Base-by-base conservation (phyloP, 331 rosid species). In the Pyracantha coccinea region DNA sequence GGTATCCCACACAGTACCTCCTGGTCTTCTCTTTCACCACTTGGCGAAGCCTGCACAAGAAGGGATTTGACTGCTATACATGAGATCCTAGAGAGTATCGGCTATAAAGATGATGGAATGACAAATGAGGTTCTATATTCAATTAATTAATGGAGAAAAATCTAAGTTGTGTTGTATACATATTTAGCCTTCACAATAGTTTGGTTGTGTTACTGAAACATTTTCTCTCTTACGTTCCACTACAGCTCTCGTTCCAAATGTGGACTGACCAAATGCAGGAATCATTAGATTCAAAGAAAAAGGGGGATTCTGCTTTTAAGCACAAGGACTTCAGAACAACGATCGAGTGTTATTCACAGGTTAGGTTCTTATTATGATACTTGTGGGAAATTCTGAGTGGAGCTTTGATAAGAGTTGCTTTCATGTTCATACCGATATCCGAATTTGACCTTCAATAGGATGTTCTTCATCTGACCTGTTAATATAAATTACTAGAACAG, bases 231-330 rank as follows among this genome's bases (percentile, higher is more conserved):
- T 58, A 12, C 57, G 32, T 75, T 74, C 12, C 29, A 28, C 20
- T 78, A 79, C 92, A 92, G 97, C 83, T 89, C 74, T 89, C 96
- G 3, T 92, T 92, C 81, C 96, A 92, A 74, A 87, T 92, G 89
- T 92, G 93, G 12, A n/a, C n/a, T n/a, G n/a, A n/a, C 81, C 93
- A 89, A 74, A 87, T 92, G 92, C 96, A 89, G 85, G 96, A 92
- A 20, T 86, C 90, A 35, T 79, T 92, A 75, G 87, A 86, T 72
- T 83, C 90, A 41, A 92, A 84, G 91, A 88, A 88, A 83, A 92
- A 83, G 76, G 97, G 41, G 6, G 97, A 89, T 74, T 69, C 67
- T 59, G 88, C 93, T 71, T 89, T 92, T 78, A 82, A 85, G 67
- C 89, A 78, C 76, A 86, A 92, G 75, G 93, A 88, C 67, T 88